Evolutionary conservation across 371 early-diverging fungal genomes (phyloP).

Genomic region (Mucor saturninus): DNA sequence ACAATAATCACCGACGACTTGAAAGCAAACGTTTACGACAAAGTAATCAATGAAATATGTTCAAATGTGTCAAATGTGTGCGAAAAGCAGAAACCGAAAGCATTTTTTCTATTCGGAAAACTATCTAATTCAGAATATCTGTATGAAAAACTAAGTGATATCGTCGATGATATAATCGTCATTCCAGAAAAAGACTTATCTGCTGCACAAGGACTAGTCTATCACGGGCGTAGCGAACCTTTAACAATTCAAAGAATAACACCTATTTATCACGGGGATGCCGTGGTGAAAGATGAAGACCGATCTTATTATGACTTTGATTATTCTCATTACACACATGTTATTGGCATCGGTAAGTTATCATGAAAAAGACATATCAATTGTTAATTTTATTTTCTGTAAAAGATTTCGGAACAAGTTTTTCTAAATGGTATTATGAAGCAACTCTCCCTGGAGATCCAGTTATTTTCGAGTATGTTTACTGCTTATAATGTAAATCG

Average conservation of each 20-base stretch:
- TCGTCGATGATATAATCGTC: neutral
- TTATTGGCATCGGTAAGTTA: slow-evolving; percentile 23
- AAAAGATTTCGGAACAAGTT: slow-evolving; percentile 50
- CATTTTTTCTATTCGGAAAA: slow-evolving; percentile 12
- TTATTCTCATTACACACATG: slow-evolving; percentile 18
- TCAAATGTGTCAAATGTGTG: neutral
- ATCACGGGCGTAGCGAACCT: slow-evolving; percentile 3
- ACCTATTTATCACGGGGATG: neutral
- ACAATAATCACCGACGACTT: slow-evolving; percentile 9
- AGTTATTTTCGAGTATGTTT: slow-evolving; percentile 5
- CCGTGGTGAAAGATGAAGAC: neutral
- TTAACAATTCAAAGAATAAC: slow-evolving; percentile 9
- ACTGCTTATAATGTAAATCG: neutral
- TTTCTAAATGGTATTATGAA: slow-evolving; percentile 21
- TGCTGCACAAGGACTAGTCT: slow-evolving; percentile 12
- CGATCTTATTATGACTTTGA: neutral
- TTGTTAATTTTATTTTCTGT: neutral
- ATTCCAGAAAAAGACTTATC: slow-evolving; percentile 9
- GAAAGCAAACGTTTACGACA: slow-evolving; percentile 11
- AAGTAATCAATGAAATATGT: slow-evolving; percentile 9
- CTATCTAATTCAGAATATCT: slow-evolving; percentile 7
- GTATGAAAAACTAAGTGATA: neutral
- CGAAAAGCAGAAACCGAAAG: neutral
- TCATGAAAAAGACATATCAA: neutral
- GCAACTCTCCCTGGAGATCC: neutral